A percentile compares a stretch with the other conserved stretches of the same genome.
phyloP scores from a whole-genome alignment of 495 filamentous ascomycete genomes.

The Letharia lupina region DNA sequence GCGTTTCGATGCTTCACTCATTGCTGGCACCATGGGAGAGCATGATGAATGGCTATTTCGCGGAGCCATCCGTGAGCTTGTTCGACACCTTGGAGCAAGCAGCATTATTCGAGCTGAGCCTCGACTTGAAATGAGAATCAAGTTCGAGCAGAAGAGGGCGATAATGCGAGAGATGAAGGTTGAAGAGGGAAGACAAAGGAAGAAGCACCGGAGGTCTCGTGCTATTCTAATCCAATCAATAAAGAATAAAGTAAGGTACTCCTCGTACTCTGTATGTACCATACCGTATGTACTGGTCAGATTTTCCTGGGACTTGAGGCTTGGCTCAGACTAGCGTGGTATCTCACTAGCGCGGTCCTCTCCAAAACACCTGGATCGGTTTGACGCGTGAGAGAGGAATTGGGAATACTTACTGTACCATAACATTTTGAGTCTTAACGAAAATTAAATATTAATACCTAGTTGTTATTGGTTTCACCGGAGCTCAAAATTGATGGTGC shows the following conservation, averaged over 20 bases:
- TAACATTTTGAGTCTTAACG: neutral
- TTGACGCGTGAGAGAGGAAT: neutral
- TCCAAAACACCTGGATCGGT: neutral
- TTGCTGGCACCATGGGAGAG: neutral
- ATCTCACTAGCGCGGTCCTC: neutral
- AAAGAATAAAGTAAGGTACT: too few relatives aligned
- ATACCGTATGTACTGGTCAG: too few relatives aligned
- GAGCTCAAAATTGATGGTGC: neutral
- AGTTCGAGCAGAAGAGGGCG: neutral
- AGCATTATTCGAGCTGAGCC: neutral
- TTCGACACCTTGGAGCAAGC: neutral
- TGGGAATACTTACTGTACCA: neutral
- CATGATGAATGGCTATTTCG: neutral
- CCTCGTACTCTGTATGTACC: too few relatives aligned
- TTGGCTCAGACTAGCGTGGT: neutral
- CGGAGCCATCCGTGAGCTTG: neutral
- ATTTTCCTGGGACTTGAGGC: too few relatives aligned
- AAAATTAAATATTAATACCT: neutral
- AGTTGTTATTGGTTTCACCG: neutral
- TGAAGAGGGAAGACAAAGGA: neutral
- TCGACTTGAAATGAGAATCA: neutral
- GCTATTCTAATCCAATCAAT: neutral
- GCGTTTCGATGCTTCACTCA: neutral
- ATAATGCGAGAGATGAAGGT: neutral
- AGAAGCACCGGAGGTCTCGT: neutral